Percentiles rank a stretch among this genome's conserved stretches.
Conservation (phyloP, 75 land plant genomes). For the Pinus taeda region DNA sequence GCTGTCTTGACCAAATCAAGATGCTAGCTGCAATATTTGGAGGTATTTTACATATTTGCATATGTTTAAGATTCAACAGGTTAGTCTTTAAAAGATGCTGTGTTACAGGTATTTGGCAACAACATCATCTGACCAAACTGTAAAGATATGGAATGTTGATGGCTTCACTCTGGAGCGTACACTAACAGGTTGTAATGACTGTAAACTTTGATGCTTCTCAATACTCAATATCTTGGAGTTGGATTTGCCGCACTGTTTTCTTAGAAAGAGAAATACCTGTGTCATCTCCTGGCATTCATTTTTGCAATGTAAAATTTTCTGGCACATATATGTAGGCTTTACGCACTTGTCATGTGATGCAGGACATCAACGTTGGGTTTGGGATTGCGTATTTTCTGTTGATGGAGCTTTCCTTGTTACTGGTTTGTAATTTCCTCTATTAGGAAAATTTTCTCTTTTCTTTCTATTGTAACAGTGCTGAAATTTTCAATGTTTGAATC, state of each 20-base stretch:
- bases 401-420: conserved; percentile 98
- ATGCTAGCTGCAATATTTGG: too few species aligned
- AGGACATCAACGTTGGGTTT: conserved; percentile 97
- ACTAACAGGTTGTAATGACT: conserved; percentile 47
- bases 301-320: not conserved
- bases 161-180: conserved; percentile 86
- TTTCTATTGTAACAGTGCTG: not conserved
- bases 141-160: conserved; percentile 97
- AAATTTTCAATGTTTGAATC: not conserved
- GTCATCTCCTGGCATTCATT: not conserved
- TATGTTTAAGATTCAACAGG: not conserved
- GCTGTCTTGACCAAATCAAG: too few species aligned
- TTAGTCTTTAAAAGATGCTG: conserved; percentile 1
- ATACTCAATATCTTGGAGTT: not conserved
- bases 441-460: not conserved
- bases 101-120: conserved; percentile 86
- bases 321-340: not conserved
- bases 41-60: not conserved
- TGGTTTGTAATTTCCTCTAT: conserved; percentile 38
- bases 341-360: conserved; percentile 4
- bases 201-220: not conserved
- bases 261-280: not conserved
- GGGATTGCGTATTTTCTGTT: conserved; percentile 99
- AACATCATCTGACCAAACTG: conserved; percentile 89
- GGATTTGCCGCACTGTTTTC: not conserved